Evolutionary conservation across 805 yeast genomes (phyloP), one percentile per base, ranked within the genome.

Genomic region (Candida berthetii): DNA sequence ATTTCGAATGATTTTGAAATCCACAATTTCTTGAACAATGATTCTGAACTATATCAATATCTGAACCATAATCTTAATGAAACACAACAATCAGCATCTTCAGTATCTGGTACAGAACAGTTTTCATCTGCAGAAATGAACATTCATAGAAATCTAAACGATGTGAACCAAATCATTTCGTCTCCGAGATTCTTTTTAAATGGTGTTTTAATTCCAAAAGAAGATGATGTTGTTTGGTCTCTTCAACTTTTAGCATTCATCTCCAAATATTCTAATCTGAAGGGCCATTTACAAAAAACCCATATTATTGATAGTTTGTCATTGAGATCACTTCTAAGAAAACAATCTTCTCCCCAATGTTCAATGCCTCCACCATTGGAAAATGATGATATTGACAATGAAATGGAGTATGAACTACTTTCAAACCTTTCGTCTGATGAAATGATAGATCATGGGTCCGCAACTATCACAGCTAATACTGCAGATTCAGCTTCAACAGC

Each of bases 191-290:
- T 62, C 19, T 80, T 80, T 52, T 61, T 68, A 37, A 64, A 83
- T 34, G 95, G 96, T 2, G 78, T 81, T 18, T 72, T 90, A n/a
- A 74, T 89, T 6, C 97, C 97, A 1, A 76, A 87, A 42, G 95
- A 86, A 48, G 97, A 91, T 58, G 99, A 91, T 57, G 86, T 91
- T 15, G 81, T 88, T 31, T 89, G 96, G 96, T 84, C 96, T 4
- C 68, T 91, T 41, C 98, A 91, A 61, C 71, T 93, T 17, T 62
- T 93, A 39, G 98, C 98, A 13, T 91, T 89, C 61, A 86, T 90
- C 34, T 89, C 97, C 4, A 91, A 91, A 61, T 91, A 93, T 55
- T 82, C 96, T 0, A 74, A 78, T 46, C 66, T 90, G 59, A 85
- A 90, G 53, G 82, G 79, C 31, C 72, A 71, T 37, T 66, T 91